Base-by-base conservation (phyloP, 768 basidiomycete species). In the Lactarius hatsudake region DNA sequence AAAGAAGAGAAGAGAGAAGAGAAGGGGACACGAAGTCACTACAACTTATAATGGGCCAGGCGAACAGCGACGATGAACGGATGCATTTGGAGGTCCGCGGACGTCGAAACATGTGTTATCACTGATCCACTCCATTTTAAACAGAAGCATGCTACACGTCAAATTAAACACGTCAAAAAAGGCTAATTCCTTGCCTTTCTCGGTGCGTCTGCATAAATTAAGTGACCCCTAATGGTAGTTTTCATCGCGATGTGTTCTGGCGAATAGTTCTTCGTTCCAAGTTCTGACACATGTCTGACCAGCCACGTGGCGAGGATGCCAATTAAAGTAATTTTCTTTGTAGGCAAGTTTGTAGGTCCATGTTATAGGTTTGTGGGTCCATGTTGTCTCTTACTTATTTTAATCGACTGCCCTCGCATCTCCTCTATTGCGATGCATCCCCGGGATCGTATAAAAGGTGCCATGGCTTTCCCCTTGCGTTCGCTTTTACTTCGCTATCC, bases 21-120 rank as follows among this genome's bases (percentile, higher is more conserved):
- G 45, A 45, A 53, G 43, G 53, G 23, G 48, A 48, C 15, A 28
- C 18, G 23, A 20, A 20, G 32, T 32, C 59, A 57, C 23, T n/a
- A n/a, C 23, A 36, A 68, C 66, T 68, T 68, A 69, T 68, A 63
- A 48, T 20, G n/a, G 67, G 58, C 28, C 34, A 53, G 48, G 56
- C 45, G 38, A 69, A 59, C 48, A 20, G 54, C 66, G 68, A 67
- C 48, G 66, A 62, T 69, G 65, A 66, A 62, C 60, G 68, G 48
- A 53, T 63, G 42, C 61, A 59, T 67, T 69, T 59, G 43, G 34
- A 40, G 59, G 65, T 48, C 64, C 68, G 68, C 48, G 64, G 65
- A 69, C 59, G 68, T 69, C 68, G 65, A 67, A 66, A 69, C 65
- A 66, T 69, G 64, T 69, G 68, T 69, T 66, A 69, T 69, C 65